Conservation (phyloP, 2,329 filamentous ascomycete genomes). For the Phaeosphaeriaceae sp. region DNA sequence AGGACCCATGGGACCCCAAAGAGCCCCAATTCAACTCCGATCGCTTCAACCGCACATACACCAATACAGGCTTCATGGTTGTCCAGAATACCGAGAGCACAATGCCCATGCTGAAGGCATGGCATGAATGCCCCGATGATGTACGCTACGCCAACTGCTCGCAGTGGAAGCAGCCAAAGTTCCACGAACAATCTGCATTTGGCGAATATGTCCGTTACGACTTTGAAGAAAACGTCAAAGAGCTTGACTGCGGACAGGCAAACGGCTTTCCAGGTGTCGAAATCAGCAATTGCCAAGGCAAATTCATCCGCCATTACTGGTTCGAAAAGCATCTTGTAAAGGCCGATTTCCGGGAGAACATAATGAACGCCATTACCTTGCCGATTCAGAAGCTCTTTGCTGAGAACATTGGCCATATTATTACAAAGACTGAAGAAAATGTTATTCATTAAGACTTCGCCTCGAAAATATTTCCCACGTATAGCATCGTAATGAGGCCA, state of each 20-base stretch:
- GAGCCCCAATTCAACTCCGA: constrained; percentile 50
- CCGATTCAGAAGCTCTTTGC: constrained; percentile 45
- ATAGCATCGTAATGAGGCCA: constrained; percentile 35
- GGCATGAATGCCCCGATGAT: constrained; percentile 52
- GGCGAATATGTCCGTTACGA: constrained; percentile 50
- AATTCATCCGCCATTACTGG: constrained; percentile 48
- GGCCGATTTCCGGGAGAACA: constrained; percentile 42
- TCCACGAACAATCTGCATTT: constrained; percentile 50
- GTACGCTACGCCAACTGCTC: constrained; percentile 45
- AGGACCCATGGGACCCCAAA: constrained; percentile 50
- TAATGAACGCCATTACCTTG: constrained; percentile 47
- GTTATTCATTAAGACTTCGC: constrained; percentile 35
- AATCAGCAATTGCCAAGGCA: constrained; percentile 45
- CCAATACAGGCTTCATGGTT: constrained; percentile 62
- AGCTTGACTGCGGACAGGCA: constrained; percentile 47
- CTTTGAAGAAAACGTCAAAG: constrained; percentile 45
- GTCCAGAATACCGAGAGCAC: constrained; percentile 59
- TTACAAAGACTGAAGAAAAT: constrained; percentile 38
- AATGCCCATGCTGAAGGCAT: constrained; percentile 57
- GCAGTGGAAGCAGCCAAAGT: constrained; percentile 46
- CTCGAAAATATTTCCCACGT: constrained; percentile 47
- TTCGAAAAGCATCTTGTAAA: constrained; percentile 45
- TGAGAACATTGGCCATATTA: constrained; percentile 34
- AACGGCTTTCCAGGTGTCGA: constrained; percentile 47
- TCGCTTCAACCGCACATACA: constrained; percentile 51